Base-by-base conservation (phyloP, 495 filamentous ascomycete species). In the Trichoderma erinaceum region DNA sequence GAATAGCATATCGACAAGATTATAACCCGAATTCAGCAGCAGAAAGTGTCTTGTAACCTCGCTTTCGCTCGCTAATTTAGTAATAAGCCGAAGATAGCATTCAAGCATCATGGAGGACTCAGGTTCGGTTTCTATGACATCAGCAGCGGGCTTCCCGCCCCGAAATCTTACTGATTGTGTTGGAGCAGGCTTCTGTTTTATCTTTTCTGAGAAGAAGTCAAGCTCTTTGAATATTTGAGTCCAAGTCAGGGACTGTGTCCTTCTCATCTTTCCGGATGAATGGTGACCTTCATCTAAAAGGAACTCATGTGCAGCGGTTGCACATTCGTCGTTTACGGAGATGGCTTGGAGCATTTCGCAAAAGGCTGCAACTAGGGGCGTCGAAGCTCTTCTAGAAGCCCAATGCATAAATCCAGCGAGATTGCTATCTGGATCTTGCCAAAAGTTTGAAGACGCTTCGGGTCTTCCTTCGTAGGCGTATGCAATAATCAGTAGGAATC, bases 261-360 rank as follows among this genome's bases (percentile, higher is more conserved):
- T 86, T 71, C 90, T 88, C 75, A 96, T 85, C 76, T 90, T 93
- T 11, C 88, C 87, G 6, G 87, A 84, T 11, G 87, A 80, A 63
- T 88, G 87, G 52, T 88, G 83, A 25, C 88, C 87, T 78, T 99
- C 95, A 69, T 97, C 95, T 13, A 91, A 83, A 41, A 99, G 83
- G 71, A 99, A 99, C 61, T 85, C 83, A 75, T 99, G 93, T 1
- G 92, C 92, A 25, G 89, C 81, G 46, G 86, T 86, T 13, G 93
- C 93, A 71, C 89, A 91, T 65, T 90, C 85, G 66, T 91, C 86
- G 43, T 91, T 91, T 44, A 87, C 84, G 0, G 96, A 91, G 64
- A 99, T 85, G 2, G 92, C 87, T 72, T 91, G 88, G 12, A 99
- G 82, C 88, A 98, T 90, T 76, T 97, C 96, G 76, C 93, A 97